phyloP scores from a whole-genome alignment of 164 flowering plant species.

The Cinnamomum micranthum region DNA sequence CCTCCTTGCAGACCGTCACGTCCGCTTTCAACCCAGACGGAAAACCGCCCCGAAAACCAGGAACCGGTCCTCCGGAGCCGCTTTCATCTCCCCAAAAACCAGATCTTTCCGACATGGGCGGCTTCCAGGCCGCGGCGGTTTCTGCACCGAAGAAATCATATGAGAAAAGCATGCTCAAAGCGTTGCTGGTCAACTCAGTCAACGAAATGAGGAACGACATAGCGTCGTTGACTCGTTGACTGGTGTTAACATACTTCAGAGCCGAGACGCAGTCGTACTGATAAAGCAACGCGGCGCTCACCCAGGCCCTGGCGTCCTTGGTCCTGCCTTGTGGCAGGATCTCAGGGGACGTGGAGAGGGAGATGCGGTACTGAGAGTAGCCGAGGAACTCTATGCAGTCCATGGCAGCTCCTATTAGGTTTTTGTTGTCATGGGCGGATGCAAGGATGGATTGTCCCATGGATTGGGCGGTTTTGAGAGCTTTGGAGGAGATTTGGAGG shows the following conservation, averaged over 20 bases:
- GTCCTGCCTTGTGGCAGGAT: slow-evolving; percentile 31
- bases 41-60: slow-evolving; percentile 34
- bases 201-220: slow-evolving; percentile 50
- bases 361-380: slow-evolving; percentile 36
- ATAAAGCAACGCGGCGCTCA: slow-evolving; percentile 56
- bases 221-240: slow-evolving; percentile 38
- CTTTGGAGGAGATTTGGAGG: slow-evolving; percentile 31
- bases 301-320: slow-evolving; percentile 78
- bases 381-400: slow-evolving; percentile 50
- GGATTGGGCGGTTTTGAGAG: slow-evolving; percentile 46
- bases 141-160: slow-evolving; percentile 50
- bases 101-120: slow-evolving; percentile 77
- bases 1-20: slow-evolving; percentile 69
- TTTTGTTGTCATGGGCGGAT: slow-evolving; percentile 37
- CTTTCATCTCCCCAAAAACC: slow-evolving; percentile 63
- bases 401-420: slow-evolving; percentile 53
- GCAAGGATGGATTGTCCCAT: slow-evolving; percentile 44
- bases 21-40: slow-evolving; percentile 24
- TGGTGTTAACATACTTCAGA: slow-evolving; percentile 65
- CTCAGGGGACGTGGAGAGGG: too few relatives aligned
- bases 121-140: slow-evolving; percentile 43
- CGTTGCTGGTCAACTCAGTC: slow-evolving; percentile 44
- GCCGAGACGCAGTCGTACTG: slow-evolving; percentile 75
- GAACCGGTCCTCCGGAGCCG: slow-evolving; percentile 31
- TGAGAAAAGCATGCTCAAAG: slow-evolving; percentile 60